phyloP scores from a whole-genome alignment of 73 alveolate genomes.

The Durusdinium trenchii region DNA sequence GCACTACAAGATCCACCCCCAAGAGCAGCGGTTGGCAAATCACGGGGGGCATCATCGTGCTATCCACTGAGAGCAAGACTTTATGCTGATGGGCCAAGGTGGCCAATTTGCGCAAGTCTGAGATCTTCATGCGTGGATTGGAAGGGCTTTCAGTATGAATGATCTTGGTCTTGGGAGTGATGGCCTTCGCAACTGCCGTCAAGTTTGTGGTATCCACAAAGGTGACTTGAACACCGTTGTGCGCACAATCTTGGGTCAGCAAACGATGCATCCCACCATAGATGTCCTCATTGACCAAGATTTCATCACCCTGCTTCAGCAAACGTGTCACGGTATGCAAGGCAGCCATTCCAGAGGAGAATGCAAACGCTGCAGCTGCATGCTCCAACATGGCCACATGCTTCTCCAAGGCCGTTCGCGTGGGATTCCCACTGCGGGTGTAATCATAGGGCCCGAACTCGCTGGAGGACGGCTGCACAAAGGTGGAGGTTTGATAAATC shows the following conservation, averaged over 20 bases:
- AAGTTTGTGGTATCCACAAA: conserved; percentile 82
- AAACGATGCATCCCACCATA: conserved; percentile 94
- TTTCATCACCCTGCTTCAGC: conserved; percentile 93
- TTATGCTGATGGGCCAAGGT: conserved; percentile 53
- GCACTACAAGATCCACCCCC: conserved; percentile 89
- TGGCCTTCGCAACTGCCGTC: conserved; percentile 75
- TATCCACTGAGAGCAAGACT: conserved; percentile 69
- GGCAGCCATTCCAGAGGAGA: conserved; percentile 93
- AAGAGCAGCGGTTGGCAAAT: conserved; percentile 78
- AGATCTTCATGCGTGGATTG: conserved; percentile 88
- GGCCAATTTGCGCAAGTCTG: conserved; percentile 81
- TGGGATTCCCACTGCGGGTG: conserved; percentile 93
- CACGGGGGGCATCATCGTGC: conserved; percentile 96
- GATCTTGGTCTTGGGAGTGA: conserved; percentile 58
- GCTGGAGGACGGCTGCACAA: conserved; percentile 94
- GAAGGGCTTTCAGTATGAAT: conserved; percentile 93
- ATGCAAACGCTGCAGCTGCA: conserved; percentile 92
- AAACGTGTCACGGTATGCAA: conserved; percentile 82
- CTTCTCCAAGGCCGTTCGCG: conserved; percentile 85
- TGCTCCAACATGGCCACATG: conserved; percentile 94
- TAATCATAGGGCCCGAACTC: conserved; percentile 94
- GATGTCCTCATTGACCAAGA: conserved; percentile 92
- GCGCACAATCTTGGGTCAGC: conserved; percentile 89
- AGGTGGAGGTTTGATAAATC: conserved; percentile 91
- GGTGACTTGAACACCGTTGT: conserved; percentile 60